Conservation (phyloP, 2,329 filamentous ascomycete genomes). For the Claviceps humidiphila region DNA sequence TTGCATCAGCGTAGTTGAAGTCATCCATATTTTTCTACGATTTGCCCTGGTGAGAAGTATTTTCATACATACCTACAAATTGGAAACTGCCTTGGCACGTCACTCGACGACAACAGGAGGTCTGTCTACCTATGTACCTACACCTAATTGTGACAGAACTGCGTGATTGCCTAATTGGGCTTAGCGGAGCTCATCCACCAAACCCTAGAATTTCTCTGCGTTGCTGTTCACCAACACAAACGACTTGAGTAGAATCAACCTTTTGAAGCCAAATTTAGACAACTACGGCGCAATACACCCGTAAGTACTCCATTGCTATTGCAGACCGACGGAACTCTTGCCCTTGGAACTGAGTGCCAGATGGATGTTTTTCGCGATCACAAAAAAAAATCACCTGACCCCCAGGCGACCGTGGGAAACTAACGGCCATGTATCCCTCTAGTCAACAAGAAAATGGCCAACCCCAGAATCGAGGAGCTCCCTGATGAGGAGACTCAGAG, state of each 20-base stretch:
- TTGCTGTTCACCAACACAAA: conserved; percentile 26
- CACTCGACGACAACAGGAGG: neutral
- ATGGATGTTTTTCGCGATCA: neutral
- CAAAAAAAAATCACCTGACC: conserved; percentile 4
- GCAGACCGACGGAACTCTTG: conserved; percentile 1
- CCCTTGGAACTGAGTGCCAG: neutral
- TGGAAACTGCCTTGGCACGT: neutral
- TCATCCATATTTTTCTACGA: neutral
- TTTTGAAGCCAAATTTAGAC: conserved; percentile 19
- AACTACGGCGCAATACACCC: conserved; percentile 21
- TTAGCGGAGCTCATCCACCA: conserved; percentile 25
- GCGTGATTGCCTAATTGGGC: conserved; percentile 27
- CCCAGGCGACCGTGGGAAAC: neutral
- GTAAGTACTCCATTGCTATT: conserved; percentile 19
- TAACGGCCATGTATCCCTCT: conserved; percentile 1
- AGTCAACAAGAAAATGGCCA: conserved; percentile 60
- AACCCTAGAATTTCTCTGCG: conserved; percentile 33
- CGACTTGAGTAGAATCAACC: conserved; percentile 17
- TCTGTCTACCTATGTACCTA: no score
- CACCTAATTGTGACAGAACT: neutral
- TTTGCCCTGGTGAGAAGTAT: no score
- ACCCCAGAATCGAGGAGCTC: conserved; percentile 95
- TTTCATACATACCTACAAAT: neutral
- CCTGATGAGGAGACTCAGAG: conserved; percentile 83
- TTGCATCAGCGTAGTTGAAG: neutral